phyloP scores from a whole-genome alignment of 805 yeast species.

The Candida koratica region DNA sequence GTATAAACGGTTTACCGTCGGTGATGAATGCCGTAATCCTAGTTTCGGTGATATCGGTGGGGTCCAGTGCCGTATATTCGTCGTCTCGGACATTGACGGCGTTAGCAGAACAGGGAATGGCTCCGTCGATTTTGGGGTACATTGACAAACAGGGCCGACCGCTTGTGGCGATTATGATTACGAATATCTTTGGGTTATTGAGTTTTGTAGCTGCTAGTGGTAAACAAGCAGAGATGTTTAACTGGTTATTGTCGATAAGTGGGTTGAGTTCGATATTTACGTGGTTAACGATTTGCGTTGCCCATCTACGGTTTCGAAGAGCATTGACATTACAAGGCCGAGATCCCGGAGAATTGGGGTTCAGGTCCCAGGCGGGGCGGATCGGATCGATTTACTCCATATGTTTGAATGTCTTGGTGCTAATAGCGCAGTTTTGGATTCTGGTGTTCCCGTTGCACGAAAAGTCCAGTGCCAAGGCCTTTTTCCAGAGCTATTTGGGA shows the following conservation, averaged over 20 bases:
- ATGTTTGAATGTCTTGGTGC: constrained; percentile 29
- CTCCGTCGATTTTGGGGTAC: constrained; percentile 59
- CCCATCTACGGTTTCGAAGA: constrained; percentile 38
- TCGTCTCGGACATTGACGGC: constrained; percentile 67
- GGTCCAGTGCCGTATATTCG: constrained; percentile 67
- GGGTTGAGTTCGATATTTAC: constrained; percentile 40
- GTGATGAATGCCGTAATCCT: constrained; percentile 68
- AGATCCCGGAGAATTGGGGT: constrained; percentile 32
- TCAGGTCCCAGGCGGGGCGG: constrained; percentile 35
- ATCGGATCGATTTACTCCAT: constrained; percentile 35
- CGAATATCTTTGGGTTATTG: constrained; percentile 53
- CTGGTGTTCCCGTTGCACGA: constrained; percentile 38
- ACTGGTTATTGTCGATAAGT: constrained; percentile 40
- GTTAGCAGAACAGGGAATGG: constrained; percentile 61
- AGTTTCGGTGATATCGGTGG: constrained; percentile 68
- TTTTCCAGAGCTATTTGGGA: constrained; percentile 37
- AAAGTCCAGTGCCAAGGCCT: constrained; percentile 30
- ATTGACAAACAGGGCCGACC: constrained; percentile 81
- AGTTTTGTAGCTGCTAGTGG: constrained; percentile 49
- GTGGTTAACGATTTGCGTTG: constrained; percentile 39
- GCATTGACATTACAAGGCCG: constrained; percentile 34
- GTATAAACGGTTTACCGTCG: constrained; percentile 63
- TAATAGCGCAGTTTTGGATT: constrained; percentile 43
- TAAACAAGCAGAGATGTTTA: constrained; percentile 37
- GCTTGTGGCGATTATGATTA: constrained; percentile 54